These are phyloP conservation scores for Hericium rajendrae DNA, from an alignment of 768 basidiomycete genomes.

Conservation along the genomic window DNA sequence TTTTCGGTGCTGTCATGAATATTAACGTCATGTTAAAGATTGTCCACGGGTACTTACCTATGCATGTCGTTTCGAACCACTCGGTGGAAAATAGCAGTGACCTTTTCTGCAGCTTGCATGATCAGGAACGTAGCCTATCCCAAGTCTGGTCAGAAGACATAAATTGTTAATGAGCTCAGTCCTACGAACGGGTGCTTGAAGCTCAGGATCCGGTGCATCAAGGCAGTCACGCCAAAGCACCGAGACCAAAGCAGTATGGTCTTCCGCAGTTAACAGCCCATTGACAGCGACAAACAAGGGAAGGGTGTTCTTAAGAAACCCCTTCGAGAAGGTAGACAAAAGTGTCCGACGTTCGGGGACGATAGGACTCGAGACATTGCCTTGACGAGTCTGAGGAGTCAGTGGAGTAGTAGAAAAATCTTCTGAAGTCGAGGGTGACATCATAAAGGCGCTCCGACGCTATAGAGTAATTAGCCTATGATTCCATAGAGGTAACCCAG, in stretches of 20 bases:
- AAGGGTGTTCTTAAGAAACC: constrained; percentile 26
- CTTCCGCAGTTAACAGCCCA: constrained; percentile 36
- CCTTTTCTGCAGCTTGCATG: constrained; percentile 24
- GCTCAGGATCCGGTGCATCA: constrained; percentile 25
- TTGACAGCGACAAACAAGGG: constrained; percentile 59
- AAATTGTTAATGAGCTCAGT: neutral
- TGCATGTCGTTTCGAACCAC: constrained; percentile 5
- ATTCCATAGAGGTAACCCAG: neutral
- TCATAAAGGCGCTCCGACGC: constrained; percentile 2
- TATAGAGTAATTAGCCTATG: neutral
- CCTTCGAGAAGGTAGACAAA: constrained; percentile 9
- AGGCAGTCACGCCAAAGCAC: constrained; percentile 50
- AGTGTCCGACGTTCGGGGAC: constrained; percentile 7
- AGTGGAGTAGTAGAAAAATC: too few species aligned
- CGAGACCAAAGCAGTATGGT: constrained; percentile 43
- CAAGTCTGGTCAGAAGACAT: neutral
- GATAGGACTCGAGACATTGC: neutral
- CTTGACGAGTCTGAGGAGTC: neutral
- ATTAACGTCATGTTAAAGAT: neutral
- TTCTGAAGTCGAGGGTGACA: neutral
- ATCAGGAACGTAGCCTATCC: constrained; percentile 1
- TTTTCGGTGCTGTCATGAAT: constrained; percentile 34
- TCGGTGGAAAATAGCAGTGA: neutral
- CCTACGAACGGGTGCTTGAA: constrained; percentile 39
- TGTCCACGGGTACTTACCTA: neutral